Conservation (phyloP, 2,329 filamentous ascomycete species). For the Leptographium flavum region DNA sequence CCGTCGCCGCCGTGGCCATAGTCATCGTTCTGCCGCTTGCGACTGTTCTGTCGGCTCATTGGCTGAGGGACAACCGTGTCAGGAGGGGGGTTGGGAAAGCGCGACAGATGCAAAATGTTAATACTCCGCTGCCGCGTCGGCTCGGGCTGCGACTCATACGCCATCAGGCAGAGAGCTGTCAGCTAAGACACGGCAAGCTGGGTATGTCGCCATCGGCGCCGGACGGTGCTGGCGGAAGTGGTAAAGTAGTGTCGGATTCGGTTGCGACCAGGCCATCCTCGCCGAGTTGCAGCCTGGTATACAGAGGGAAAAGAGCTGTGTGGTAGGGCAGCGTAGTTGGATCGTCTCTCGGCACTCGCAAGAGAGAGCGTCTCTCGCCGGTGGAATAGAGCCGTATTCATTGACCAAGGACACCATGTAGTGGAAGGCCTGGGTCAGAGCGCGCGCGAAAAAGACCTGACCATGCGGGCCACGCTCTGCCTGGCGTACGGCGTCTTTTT, state of each 20-base stretch:
- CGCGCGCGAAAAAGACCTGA: constrained; percentile 4
- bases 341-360: not conserved
- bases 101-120: not conserved
- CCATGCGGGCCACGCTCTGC: constrained; percentile 1
- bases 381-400: constrained; percentile 4
- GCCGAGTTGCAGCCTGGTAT: not conserved
- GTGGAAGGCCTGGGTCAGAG: constrained; percentile 5
- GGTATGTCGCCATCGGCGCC: not conserved
- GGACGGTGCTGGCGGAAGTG: not conserved
- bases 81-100: not conserved
- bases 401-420: constrained; percentile 2
- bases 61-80: not conserved
- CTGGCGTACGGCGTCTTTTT: constrained; percentile 1
- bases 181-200: not conserved
- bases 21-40: constrained; percentile 1
- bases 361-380: constrained; percentile 4
- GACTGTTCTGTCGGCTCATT: not conserved
- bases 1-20: not conserved
- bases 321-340: constrained; percentile 3
- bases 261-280: not conserved
- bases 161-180: not conserved
- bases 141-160: constrained; percentile 1
- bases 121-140: not conserved
- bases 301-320: constrained; percentile 1
- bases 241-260: not conserved